phyloP scores from a whole-genome alignment of 805 yeast species.

The Geotrichum ghanense region DNA sequence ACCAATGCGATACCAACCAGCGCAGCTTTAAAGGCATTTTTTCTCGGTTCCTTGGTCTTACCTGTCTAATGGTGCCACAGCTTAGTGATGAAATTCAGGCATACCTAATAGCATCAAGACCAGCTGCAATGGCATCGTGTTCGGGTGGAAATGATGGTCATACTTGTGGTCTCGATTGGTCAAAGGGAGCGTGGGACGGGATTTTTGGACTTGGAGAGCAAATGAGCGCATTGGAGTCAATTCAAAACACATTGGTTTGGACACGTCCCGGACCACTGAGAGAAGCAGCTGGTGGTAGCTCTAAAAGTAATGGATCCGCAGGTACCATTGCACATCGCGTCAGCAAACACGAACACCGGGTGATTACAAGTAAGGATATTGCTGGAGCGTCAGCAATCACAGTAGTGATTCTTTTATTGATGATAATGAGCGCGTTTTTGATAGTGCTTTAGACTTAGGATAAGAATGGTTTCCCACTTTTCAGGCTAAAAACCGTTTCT shows the following conservation, averaged over 20 bases:
- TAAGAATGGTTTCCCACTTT: no score
- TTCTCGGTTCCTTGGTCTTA: constrained; percentile 60
- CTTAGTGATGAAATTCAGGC: constrained; percentile 27
- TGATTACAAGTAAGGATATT: constrained; percentile 49
- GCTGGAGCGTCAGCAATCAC: constrained; percentile 90
- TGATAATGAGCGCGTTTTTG: constrained; percentile 68
- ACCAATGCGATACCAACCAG: constrained; percentile 74
- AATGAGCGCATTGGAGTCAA: constrained; percentile 67
- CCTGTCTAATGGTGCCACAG: constrained; percentile 60
- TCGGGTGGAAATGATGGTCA: constrained; percentile 79
- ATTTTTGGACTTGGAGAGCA: constrained; percentile 84
- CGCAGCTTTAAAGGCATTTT: constrained; percentile 85
- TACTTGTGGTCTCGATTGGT: constrained; percentile 86
- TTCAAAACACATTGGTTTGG: constrained; percentile 30
- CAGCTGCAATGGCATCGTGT: constrained; percentile 73
- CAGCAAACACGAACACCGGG: constrained; percentile 7
- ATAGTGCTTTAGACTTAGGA: constrained; percentile 32
- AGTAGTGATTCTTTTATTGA: constrained; percentile 49
- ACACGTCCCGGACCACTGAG: constrained; percentile 45
- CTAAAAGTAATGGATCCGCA: constrained; percentile 55
- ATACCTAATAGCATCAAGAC: constrained; percentile 41
- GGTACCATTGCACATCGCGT: constrained; percentile 35
- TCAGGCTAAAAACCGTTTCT: no score
- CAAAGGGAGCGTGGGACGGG: constrained; percentile 53
- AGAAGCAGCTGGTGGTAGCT: constrained; percentile 54